phyloP scores from a whole-genome alignment of 73 alveolate species.

The Paramecium bursaria region DNA sequence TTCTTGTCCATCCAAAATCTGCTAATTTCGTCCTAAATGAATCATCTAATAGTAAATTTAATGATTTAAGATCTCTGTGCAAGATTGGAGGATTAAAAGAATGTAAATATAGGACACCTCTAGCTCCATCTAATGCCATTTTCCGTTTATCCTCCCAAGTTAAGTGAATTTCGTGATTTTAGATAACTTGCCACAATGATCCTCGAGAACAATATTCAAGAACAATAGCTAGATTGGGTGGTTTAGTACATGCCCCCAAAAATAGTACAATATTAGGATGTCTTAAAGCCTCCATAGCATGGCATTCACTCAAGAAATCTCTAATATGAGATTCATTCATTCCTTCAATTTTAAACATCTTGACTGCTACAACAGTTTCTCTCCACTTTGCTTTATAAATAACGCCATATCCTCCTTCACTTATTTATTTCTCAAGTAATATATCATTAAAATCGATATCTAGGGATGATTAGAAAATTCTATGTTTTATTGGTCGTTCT shows the following conservation, averaged over 20 bases:
- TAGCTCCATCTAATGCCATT: conserved; percentile 96
- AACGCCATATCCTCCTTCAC: conserved; percentile 98
- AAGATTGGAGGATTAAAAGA: conserved; percentile 94
- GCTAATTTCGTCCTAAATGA: conserved; percentile 96
- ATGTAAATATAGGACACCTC: conserved; percentile 97
- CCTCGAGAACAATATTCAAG: conserved; percentile 97
- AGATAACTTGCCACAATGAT: conserved; percentile 93
- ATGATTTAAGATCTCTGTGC: conserved; percentile 97
- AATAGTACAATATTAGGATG: conserved; percentile 97
- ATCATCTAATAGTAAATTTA: conserved; percentile 96
- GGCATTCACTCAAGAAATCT: conserved; percentile 96
- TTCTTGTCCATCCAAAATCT: conserved; percentile 99
- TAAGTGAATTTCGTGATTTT: conserved; percentile 81
- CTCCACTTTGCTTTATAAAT: conserved; percentile 97
- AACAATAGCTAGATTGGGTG: conserved; percentile 94
- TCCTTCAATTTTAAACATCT: conserved; percentile 94
- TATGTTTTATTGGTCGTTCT: conserved; percentile 69
- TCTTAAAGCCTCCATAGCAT: conserved; percentile 95
- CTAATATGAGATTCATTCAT: conserved; percentile 90
- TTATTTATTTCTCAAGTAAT: conserved; percentile 83
- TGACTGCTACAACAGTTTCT: conserved; percentile 97
- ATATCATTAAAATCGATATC: conserved; percentile 91
- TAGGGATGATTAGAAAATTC: conserved; percentile 80
- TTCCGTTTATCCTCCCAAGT: conserved; percentile 94
- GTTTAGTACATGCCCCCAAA: conserved; percentile 95